Base-by-base conservation (phyloP, 1,139 yeast species). In the Blastobotrys buckinghamii region DNA sequence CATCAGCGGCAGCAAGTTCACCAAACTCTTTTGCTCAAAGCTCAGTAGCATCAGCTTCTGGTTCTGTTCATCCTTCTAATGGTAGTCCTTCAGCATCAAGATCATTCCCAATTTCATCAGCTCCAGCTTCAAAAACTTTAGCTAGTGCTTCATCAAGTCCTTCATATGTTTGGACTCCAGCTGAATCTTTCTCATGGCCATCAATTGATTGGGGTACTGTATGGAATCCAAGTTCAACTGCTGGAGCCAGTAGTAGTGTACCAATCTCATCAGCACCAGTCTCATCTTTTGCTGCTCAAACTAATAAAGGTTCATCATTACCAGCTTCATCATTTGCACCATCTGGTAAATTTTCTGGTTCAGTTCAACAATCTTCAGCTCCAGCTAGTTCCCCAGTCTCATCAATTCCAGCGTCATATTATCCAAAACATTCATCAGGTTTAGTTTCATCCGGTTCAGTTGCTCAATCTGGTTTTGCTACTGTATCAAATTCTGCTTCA, bases 81-180 rank as follows among this genome's bases (percentile, higher is more conserved):
- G 49, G 47, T 39, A 44, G 29, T 49, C 47, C 34, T 47, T 40
- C 40, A 9, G 29, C 33, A 37, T 26, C 40, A 12, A 30, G 42
- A 1, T 42, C 49, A 15, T n/a, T 19, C 10, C 19, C 44, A 20
- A 30, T 17, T 16, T 32, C 34, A 20, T 19, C 45, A 30, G 45
- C 38, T 9, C 39, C 36, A n/a, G 20, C 47, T 9, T 46, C 44
- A 15, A 12, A 24, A 19, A 39, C 43, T 44, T 37, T 44, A 22
- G 44, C 43, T 24, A 13, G 34, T 40, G 41, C 50, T 17, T 40
- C 44, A 16, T 16, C 39, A 15, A n/a, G 35, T 10, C n/a, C 32
- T 4, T 4, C 32, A 7, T 39, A 29, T n/a, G 10, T 32, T 12
- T n/a, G 19, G 19, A 22, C 30, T 2, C 20, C 20, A 32, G 32